Conservation (phyloP, 2,329 filamentous ascomycete species). For the Fusarium sp. region DNA sequence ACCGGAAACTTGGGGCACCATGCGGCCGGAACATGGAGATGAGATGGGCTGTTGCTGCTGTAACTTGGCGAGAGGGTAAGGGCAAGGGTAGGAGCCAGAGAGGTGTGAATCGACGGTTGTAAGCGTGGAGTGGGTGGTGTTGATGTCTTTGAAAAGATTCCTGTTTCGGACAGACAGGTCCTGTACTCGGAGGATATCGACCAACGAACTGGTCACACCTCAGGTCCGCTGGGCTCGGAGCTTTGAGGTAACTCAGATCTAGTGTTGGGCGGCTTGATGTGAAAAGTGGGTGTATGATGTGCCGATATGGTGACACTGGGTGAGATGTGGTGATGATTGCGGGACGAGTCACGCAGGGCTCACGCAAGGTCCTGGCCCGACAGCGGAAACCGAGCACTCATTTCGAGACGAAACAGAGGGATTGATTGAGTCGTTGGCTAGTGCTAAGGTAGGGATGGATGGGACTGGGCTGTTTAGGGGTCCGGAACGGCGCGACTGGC, state of each 20-base stretch:
- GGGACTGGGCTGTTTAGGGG: neutral
- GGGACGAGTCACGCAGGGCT: constrained; percentile 39
- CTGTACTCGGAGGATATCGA: constrained; percentile 11
- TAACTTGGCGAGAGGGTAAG: constrained; percentile 5
- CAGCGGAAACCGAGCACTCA: neutral
- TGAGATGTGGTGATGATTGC: constrained; percentile 43
- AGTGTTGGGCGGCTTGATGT: constrained; percentile 1
- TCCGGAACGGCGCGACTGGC: constrained; percentile 19
- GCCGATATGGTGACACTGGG: constrained; percentile 23
- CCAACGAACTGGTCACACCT: constrained; percentile 20
- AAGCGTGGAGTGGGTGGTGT: constrained; percentile 15
- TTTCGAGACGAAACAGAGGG: constrained; percentile 21
- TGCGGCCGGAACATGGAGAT: constrained; percentile 47
- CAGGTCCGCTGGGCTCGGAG: constrained; percentile 4
- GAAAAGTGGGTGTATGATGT: constrained; percentile 16
- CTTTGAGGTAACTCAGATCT: constrained; percentile 4
- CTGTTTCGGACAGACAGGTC: constrained; percentile 6
- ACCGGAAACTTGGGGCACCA: constrained; percentile 45
- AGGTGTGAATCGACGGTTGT: neutral
- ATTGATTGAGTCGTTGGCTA: neutral
- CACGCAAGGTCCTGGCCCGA: constrained; percentile 25
- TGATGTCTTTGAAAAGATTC: constrained; percentile 16
- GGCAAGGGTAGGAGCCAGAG: neutral
- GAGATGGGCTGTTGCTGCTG: constrained; percentile 43
- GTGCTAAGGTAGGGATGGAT: neutral